These are phyloP conservation scores for Albatrellus sp. DNA, from an alignment of 1,284 basidiomycete species.

Conservation along the genomic window DNA sequence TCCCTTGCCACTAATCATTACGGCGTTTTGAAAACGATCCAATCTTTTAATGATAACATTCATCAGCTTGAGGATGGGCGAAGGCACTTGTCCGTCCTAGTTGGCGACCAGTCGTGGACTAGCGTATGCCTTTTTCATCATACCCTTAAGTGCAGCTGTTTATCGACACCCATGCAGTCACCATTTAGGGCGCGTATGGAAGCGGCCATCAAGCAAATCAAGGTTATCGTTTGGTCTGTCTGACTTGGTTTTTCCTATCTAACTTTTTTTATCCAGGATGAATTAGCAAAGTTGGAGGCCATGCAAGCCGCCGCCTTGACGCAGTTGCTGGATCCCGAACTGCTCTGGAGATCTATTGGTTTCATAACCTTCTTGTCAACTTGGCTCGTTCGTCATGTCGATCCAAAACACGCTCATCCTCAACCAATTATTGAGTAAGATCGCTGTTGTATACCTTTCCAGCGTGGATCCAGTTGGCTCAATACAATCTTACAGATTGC, in stretches of 20 bases:
- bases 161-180: constrained; percentile 27
- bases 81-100: constrained; percentile 66
- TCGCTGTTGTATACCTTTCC: neutral
- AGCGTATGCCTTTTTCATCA: constrained; percentile 39
- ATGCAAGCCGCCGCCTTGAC: constrained; percentile 74
- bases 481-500: constrained; percentile 41
- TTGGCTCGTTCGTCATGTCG: constrained; percentile 91
- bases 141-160: constrained; percentile 1
- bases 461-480: neutral
- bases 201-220: constrained; percentile 57
- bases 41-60: constrained; percentile 55
- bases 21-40: constrained; percentile 73
- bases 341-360: constrained; percentile 68
- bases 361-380: constrained; percentile 88
- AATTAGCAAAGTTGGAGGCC: constrained; percentile 57
- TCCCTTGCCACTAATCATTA: constrained; percentile 78
- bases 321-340: constrained; percentile 80
- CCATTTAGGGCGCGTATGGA: constrained; percentile 60
- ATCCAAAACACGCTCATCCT: constrained; percentile 76
- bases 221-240: constrained; percentile 28
- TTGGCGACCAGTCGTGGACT: constrained; percentile 68
- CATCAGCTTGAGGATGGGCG: constrained; percentile 71
- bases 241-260: neutral
- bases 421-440: constrained; percentile 51
- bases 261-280: constrained; percentile 27